phyloP scores from a whole-genome alignment of 345 rosid genomes.

The Toxicodendron radicans region DNA sequence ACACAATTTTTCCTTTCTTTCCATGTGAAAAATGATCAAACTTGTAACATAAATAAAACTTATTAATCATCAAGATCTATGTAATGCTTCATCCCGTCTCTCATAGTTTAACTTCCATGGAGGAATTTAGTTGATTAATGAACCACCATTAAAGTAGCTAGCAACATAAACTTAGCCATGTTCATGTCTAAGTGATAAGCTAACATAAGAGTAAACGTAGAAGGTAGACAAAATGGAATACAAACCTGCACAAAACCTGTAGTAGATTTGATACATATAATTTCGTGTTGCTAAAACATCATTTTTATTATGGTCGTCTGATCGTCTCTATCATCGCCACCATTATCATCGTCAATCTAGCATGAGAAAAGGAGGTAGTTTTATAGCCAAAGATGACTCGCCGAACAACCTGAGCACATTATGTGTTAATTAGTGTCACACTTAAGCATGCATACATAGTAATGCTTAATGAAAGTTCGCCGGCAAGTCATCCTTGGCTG shows the following conservation, averaged over 20 bases:
- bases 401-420: constrained; percentile 28
- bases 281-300: too few relatives aligned
- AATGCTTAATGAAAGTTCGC: background rate
- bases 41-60: too few relatives aligned
- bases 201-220: background rate
- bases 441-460: background rate
- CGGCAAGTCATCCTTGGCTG: constrained; percentile 98
- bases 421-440: too few relatives aligned
- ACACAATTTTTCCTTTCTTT: too few relatives aligned
- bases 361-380: constrained; percentile 56
- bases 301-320: too few relatives aligned
- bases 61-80: too few relatives aligned
- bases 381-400: constrained; percentile 64
- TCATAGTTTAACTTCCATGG: too few relatives aligned
- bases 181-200: background rate
- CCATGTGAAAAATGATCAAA: too few relatives aligned
- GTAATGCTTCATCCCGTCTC: too few relatives aligned
- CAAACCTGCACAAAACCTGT: background rate
- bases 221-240: background rate
- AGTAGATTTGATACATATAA: background rate
- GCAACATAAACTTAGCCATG: too few relatives aligned
- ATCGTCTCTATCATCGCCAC: background rate
- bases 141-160: too few relatives aligned
- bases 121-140: too few relatives aligned
- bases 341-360: constrained; percentile 46